Evolutionary conservation across 2,329 filamentous ascomycete genomes (phyloP), one percentile per base, ranked within the genome.

Genomic region (Periconia sp.): DNA sequence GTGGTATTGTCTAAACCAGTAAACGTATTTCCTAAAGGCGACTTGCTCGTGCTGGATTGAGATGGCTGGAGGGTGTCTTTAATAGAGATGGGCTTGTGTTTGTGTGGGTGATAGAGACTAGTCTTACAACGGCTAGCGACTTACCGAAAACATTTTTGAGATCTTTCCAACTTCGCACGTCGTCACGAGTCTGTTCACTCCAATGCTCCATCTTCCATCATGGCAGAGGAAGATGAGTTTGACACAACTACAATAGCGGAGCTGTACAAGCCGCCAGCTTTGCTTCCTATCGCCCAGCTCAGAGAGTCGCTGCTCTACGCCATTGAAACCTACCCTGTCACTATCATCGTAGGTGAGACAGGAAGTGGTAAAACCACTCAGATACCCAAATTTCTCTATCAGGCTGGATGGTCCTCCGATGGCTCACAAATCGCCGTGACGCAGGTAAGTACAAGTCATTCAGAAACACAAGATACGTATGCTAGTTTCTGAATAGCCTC

Each of bases 331-430:
- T 83, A 84, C 52, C 86, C 88, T 0, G 86, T 97, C 43, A 92
- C 89, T 0, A 89, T 97, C 36, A 84, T 97, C 10, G 85, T 97
- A 40, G 94, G 92, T 7, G 91, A 96, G 65, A 97, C 94, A 1
- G 94, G 94, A 4, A 95, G 89, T 16, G 62, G 61, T 28, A 64
- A 47, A 23, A 47, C 44, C 1, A 47, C 94, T 0, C 94, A 97
- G 66, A 86, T 97, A 30, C 94, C 94, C 1, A 92, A 96, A 58
- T 97, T 88, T 59, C 80, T 97, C 10, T 86, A 95, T 44, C 79
- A 88, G 57, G 89, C 87, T 61, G 92, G 92, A 70, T 97, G 92
- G 92, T 92, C 89, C 65, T 78, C 80, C 19, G 82, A 91, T 64
- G 90, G 88, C 15, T 95, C 92, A 64, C 70, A 88, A 32, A 87